These are phyloP conservation scores for Crithidia fasciculata DNA, from an alignment of 208 protist species.

Conservation along the genomic window DNA sequence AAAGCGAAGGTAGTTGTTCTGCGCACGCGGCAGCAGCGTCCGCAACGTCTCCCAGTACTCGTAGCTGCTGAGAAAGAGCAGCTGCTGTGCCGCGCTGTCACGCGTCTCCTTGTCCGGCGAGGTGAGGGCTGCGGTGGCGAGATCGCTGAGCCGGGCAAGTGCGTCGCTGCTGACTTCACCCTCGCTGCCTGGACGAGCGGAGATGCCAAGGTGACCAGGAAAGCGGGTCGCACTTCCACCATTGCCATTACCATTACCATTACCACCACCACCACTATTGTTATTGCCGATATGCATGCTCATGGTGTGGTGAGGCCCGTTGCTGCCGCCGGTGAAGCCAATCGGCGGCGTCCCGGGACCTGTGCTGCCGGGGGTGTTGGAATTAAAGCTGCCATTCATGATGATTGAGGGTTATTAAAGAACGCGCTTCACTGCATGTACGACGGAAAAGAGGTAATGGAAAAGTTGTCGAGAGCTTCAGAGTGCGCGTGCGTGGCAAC, in stretches of 20 bases:
- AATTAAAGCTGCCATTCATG: conserved; percentile 22
- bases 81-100: conserved; percentile 57
- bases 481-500: no score
- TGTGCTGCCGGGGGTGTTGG: not conserved
- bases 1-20: conserved; percentile 82
- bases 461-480: not conserved
- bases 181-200: not conserved
- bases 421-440: not conserved
- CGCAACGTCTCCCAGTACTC: conserved; percentile 82
- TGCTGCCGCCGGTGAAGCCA: not conserved
- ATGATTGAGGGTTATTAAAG: not conserved
- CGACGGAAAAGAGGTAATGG: conserved; percentile 10
- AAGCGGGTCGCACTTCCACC: not conserved
- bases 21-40: conserved; percentile 45
- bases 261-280: not conserved
- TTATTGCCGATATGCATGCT: not conserved
- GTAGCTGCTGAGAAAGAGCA: conserved; percentile 81
- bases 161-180: conserved; percentile 20
- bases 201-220: conserved; percentile 2
- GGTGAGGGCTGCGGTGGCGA: conserved; percentile 53
- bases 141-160: conserved; percentile 42
- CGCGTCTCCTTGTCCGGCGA: conserved; percentile 63
- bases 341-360: conserved; percentile 7
- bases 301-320: not conserved
- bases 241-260: not conserved